Percentiles rank a stretch among this genome's conserved stretches.
phyloP scores from a whole-genome alignment of 192 early-diverging fungal genomes.

The Linnemannia elongata region DNA sequence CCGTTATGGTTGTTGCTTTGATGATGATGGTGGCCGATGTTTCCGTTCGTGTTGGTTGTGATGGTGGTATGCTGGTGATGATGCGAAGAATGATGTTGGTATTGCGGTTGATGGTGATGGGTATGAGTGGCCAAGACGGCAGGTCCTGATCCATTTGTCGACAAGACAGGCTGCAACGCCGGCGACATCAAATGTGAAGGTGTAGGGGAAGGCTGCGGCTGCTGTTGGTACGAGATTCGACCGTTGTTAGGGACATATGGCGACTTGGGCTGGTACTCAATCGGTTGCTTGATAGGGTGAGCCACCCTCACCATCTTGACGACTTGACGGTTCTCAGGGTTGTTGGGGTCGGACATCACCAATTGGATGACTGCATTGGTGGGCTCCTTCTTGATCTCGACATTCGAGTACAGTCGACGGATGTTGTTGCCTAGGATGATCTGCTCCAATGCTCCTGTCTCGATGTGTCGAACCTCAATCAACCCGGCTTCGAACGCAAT shows the following conservation, averaged over 20 bases:
- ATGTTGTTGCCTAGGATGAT: constrained; percentile 51
- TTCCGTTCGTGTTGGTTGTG: not conserved
- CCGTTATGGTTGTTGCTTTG: not conserved
- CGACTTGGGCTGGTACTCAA: constrained; percentile 18
- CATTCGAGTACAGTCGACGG: constrained; percentile 43
- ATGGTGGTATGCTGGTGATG: not conserved
- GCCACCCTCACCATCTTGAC: constrained; percentile 28
- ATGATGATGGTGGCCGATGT: not conserved
- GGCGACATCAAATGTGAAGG: constrained; percentile 44
- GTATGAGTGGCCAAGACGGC: constrained; percentile 43
- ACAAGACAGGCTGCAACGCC: constrained; percentile 34
- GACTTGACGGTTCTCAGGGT: constrained; percentile 33
- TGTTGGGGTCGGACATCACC: constrained; percentile 43
- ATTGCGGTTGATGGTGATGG: constrained; percentile 10
- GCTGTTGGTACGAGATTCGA: not conserved
- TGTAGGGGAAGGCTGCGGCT: constrained; percentile 4
- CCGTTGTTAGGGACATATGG: not conserved
- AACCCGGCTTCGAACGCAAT: constrained; percentile 90
- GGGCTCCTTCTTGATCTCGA: constrained; percentile 22
- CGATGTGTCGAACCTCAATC: constrained; percentile 90
- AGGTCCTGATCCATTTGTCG: constrained; percentile 29
- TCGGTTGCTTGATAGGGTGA: constrained; percentile 28
- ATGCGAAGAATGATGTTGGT: constrained; percentile 7
- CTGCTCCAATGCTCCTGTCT: constrained; percentile 67
- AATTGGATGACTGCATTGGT: constrained; percentile 38